phyloP scores from a whole-genome alignment of 345 rosid species.

The Arabidopsis suecica region DNA sequence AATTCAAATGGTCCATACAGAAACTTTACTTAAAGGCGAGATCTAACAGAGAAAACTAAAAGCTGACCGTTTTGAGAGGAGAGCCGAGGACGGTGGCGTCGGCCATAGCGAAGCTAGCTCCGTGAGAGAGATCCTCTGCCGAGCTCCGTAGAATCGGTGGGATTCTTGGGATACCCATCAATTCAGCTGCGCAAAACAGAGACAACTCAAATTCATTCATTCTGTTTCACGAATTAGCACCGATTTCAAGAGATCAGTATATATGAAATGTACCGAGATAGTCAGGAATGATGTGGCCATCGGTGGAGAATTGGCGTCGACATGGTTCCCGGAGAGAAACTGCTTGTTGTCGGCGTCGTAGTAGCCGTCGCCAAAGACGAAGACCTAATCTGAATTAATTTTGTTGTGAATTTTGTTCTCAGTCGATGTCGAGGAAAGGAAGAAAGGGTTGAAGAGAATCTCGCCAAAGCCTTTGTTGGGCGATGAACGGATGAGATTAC shows the following conservation, averaged over 20 bases:
- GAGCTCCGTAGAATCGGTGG: slow-evolving; percentile 15
- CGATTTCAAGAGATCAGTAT: background rate
- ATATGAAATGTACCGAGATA: slow-evolving; percentile 11
- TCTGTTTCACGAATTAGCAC: background rate
- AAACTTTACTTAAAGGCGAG: background rate
- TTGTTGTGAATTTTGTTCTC: too few species aligned
- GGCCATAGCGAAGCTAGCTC: slow-evolving; percentile 32
- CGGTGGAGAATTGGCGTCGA: slow-evolving; percentile 14
- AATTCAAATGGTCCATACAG: background rate
- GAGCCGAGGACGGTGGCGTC: slow-evolving; percentile 34
- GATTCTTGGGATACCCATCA: slow-evolving; percentile 21
- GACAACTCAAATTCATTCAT: background rate
- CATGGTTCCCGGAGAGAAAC: background rate
- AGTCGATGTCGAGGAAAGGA: too few species aligned
- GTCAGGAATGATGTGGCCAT: slow-evolving; percentile 38
- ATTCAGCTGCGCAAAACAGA: slow-evolving; percentile 11
- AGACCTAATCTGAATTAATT: background rate
- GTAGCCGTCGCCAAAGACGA: slow-evolving; percentile 30
- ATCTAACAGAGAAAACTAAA: background rate
- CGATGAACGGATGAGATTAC: too few species aligned
- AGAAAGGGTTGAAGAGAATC: too few species aligned
- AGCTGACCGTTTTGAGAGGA: slow-evolving; percentile 13
- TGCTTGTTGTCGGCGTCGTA: slow-evolving; percentile 39
- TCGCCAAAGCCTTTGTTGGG: too few species aligned
- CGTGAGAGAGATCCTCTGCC: slow-evolving; percentile 17